Evolutionary conservation across 345 rosid species (phyloP).

Genomic region (Citrus mangshanensis): DNA sequence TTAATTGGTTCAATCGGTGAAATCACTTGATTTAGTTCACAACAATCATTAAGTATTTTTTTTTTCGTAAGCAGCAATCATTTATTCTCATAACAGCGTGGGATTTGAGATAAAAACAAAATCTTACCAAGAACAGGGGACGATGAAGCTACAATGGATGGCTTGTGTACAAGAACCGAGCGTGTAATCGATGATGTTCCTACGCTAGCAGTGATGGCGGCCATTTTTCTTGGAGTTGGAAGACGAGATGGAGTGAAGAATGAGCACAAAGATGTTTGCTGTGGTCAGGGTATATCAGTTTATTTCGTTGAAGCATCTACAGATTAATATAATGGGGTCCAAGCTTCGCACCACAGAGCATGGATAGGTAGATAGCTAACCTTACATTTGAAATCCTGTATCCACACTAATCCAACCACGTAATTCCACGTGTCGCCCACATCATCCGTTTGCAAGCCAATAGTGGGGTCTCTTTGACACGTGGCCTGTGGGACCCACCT

Average conservation of each 20-base stretch:
- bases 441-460: constrained; percentile 20
- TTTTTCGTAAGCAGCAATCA: background rate
- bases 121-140: constrained; percentile 60
- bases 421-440: constrained; percentile 58
- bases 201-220: constrained; percentile 48
- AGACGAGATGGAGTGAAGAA: background rate
- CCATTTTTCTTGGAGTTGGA: constrained; percentile 41
- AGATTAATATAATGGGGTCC: constrained; percentile 2
- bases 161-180: constrained; percentile 41
- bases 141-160: constrained; percentile 36
- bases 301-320: constrained; percentile 12
- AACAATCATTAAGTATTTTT: background rate
- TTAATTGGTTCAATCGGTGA: too few relatives aligned
- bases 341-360: constrained; percentile 7
- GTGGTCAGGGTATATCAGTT: background rate
- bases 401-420: constrained; percentile 48
- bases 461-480: background rate
- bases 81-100: background rate
- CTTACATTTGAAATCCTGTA: constrained; percentile 49
- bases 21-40: too few relatives aligned
- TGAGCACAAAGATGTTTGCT: background rate
- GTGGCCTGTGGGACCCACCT: too few relatives aligned
- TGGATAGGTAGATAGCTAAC: constrained; percentile 17
- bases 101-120: background rate
- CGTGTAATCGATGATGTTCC: constrained; percentile 47